Base-by-base conservation (phyloP, 2,329 filamentous ascomycete species). In the Bretziella fagacearum region DNA sequence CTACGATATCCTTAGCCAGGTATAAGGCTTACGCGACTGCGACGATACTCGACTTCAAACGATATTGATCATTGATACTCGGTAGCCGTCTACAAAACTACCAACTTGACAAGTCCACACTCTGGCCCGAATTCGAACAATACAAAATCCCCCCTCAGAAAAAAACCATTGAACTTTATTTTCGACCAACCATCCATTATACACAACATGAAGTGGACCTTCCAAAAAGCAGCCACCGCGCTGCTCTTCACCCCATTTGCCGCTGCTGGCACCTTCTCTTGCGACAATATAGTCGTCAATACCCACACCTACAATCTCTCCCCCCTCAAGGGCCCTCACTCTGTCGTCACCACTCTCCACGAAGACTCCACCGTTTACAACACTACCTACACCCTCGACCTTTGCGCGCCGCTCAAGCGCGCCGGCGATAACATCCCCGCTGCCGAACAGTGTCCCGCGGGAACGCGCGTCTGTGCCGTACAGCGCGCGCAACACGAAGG, bases 361-460 rank as follows among this genome's bases (percentile, higher is more conserved):
- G 62, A 69, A 27, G 68, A 69, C 17, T 69, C 66, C 13, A 66
- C 67, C 13, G 65, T 73, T 23, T 68, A 67, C 51, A 91, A 91
- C 60, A 84, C 77, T 22, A 89, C 84, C 36, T 93, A 85, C 61
- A 87, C 83, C 1, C 59, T 93, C 49, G 81, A 93, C 56, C 68
- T 93, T 42, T 93, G 85, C 64, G 63, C 67, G 45, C 68, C 74
- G 5, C 63, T 94, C 53, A 73, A 74, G 59, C 72, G 73, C 58
- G 71, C 68, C 43, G 74, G 73, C 36, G 72, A 71, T 20, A 29
- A 44, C 4, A 64, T 67, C 1, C 63, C 65, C 15, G 69, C 71
- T 54, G 62, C 67, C 4, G 66, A 77, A 30, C 65, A 79, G 56
- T 93, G 85, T 58, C 78, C 76, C 0, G 70, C 71, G 40, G 79